phyloP scores from a whole-genome alignment of 164 flowering plant genomes.

The Tetrastigma voinierianum region DNA sequence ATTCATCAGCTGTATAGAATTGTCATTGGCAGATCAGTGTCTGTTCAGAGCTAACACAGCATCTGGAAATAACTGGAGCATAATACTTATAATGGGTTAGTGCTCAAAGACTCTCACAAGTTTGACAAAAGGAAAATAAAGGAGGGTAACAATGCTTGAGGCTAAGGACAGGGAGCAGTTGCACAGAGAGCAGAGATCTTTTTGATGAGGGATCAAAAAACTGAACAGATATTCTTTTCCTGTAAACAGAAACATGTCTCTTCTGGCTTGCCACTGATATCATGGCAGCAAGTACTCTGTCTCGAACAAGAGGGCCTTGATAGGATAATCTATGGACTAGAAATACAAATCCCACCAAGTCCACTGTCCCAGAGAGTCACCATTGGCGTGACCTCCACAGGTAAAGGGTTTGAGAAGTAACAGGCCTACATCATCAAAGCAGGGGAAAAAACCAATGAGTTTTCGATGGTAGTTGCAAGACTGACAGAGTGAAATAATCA shows the following conservation, averaged over 20 bases:
- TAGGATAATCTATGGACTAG: constrained; percentile 21
- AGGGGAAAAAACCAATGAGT: too few species aligned
- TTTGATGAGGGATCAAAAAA: constrained; percentile 24
- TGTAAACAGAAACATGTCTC: constrained; percentile 22
- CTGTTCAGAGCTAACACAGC: too few species aligned
- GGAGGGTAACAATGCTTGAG: background rate
- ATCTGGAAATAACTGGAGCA: too few species aligned
- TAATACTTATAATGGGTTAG: too few species aligned
- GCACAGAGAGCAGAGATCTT: constrained; percentile 25
- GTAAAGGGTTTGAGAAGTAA: constrained; percentile 31
- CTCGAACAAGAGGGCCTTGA: constrained; percentile 21
- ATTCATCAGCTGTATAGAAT: too few species aligned
- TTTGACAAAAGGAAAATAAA: background rate
- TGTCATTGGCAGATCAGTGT: too few species aligned
- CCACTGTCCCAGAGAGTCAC: constrained; percentile 13
- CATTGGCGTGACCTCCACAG: constrained; percentile 27
- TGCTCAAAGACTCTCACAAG: background rate
- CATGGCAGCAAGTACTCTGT: constrained; percentile 7
- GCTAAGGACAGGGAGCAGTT: too few species aligned
- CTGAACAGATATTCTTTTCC: constrained; percentile 17
- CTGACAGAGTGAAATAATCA: too few species aligned
- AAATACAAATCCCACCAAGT: constrained; percentile 13
- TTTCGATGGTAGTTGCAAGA: too few species aligned
- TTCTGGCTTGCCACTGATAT: constrained; percentile 13
- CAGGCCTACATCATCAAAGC: constrained; percentile 21